Percentiles rank a stretch among this genome's conserved stretches.
Evolutionary conservation across 805 yeast species (phyloP).

Genomic region (Candida corydali): DNA sequence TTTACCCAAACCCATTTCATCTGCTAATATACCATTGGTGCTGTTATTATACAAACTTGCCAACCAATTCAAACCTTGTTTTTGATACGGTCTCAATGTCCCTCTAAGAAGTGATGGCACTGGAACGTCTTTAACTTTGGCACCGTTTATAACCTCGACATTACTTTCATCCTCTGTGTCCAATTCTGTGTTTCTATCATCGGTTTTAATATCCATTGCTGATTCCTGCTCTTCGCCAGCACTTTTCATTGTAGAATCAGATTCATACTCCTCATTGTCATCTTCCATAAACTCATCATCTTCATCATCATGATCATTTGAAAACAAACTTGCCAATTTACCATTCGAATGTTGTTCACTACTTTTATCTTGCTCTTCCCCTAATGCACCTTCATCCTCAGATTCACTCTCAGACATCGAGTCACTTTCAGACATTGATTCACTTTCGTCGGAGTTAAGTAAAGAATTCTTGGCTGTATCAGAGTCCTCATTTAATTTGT

Average conservation of each 20-base stretch:
- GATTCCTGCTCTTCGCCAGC: slow-evolving; percentile 10
- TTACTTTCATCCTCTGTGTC: slow-evolving; percentile 13
- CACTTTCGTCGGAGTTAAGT: slow-evolving; percentile 9
- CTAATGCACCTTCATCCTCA: slow-evolving; percentile 1
- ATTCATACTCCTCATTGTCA: slow-evolving; percentile 8
- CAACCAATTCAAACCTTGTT: slow-evolving; percentile 95
- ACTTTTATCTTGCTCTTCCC: neutral
- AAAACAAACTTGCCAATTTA: slow-evolving; percentile 8
- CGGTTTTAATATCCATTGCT: slow-evolving; percentile 15
- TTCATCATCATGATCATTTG: slow-evolving; percentile 13
- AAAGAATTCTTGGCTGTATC: slow-evolving; percentile 4
- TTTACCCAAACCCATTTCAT: slow-evolving; percentile 98
- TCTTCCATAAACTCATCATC: slow-evolving; percentile 9
- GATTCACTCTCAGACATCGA: slow-evolving; percentile 1
- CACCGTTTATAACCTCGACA: slow-evolving; percentile 36
- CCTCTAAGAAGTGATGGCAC: slow-evolving; percentile 77
- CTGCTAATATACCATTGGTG: slow-evolving; percentile 96
- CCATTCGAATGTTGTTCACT: neutral
- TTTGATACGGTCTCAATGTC: slow-evolving; percentile 82
- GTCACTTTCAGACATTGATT: slow-evolving; percentile 9
- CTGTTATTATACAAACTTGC: slow-evolving; percentile 89
- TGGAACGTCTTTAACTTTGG: slow-evolving; percentile 61
- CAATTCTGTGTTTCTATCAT: slow-evolving; percentile 9
- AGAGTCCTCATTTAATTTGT: slow-evolving; percentile 14
- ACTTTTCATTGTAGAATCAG: slow-evolving; percentile 7